Percentiles rank a stretch among this genome's conserved stretches.
Conservation (phyloP, 352 stramenopile species). For the Blastocystis sp. region DNA sequence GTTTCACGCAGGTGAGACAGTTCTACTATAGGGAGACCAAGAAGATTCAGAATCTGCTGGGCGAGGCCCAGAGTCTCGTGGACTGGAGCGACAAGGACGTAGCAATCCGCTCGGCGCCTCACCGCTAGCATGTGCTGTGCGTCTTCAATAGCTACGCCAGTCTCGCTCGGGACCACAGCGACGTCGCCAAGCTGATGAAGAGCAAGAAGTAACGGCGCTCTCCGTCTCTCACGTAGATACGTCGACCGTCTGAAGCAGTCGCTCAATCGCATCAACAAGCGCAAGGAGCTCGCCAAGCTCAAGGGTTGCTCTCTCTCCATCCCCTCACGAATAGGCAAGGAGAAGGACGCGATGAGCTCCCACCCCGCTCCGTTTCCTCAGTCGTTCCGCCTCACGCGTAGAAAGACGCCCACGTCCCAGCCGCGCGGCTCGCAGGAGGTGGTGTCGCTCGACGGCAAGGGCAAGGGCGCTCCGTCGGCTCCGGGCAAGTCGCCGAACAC, state of each 20-base stretch:
- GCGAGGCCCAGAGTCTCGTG: slow-evolving; percentile 51
- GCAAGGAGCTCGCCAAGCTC: not conserved
- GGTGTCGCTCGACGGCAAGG: not conserved
- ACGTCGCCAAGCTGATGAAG: slow-evolving; percentile 55
- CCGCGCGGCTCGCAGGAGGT: no score
- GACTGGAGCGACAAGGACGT: slow-evolving; percentile 67
- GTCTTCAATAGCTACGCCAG: slow-evolving; percentile 67
- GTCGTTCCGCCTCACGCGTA: not conserved
- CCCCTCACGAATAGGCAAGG: not conserved
- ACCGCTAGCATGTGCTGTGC: slow-evolving; percentile 28
- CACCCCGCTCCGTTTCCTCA: not conserved
- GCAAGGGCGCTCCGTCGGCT: not conserved
- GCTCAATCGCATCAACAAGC: slow-evolving; percentile 59
- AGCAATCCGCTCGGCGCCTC: not conserved
- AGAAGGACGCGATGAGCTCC: not conserved
- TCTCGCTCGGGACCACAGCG: not conserved
- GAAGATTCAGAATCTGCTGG: slow-evolving; percentile 45
- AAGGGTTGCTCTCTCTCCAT: not conserved
- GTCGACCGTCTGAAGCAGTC: slow-evolving; percentile 35
- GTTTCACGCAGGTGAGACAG: slow-evolving; percentile 36
- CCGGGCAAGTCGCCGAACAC: not conserved
- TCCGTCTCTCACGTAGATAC: not conserved
- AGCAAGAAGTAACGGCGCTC: slow-evolving; percentile 23
- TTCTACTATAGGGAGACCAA: slow-evolving; percentile 66
- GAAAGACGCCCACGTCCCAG: not conserved